Base-by-base conservation (phyloP, 371 early-diverging fungal genomes). In the Nematocida ironsii region DNA sequence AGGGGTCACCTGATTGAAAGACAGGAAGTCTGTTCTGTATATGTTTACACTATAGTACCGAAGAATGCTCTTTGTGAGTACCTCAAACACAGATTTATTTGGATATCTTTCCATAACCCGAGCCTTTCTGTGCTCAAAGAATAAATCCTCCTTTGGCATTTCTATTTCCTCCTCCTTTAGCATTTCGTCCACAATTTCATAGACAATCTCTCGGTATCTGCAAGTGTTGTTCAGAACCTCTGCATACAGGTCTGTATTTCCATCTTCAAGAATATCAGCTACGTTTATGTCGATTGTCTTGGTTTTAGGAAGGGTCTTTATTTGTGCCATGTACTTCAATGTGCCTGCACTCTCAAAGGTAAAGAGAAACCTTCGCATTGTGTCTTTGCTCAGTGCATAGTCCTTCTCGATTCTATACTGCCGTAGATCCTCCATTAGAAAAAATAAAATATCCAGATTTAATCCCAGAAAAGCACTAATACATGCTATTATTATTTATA, bases 1-100 rank as follows among this genome's bases (percentile, higher is more conserved):
- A 62, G 93, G 92, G 66, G 91, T 91, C 61, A 96, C 87, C 69
- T 93, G 90, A 78, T 97, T 92, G 55, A 96, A 72, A n/a, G 42
- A 9, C 48, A 47, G 20, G 13, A n/a, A 16, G 58, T 70, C 68
- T 33, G 25, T 69, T n/a, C 52, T 11, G 72, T 23, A 67, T 39
- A 60, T 73, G 71, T 68, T 72, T 50, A 58, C 83, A 33, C 48
- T 66, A 71, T 87, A 87, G 57, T 84, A 84, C 62, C 86, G 70
- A 3, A 88, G 56, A 52, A 88, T 64, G 72, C 56, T 69, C 11
- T 76, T 55, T 16, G 86, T 82, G 47, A 88, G 82, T 1, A 84
- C 72, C 0, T 85, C 85, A 54, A 73, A 72, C 20, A 84, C 67
- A 4, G 71, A 67, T 62, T 83, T 83, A 33, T 82, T 84, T 7